Base-by-base conservation (phyloP, 78 protist genomes). In the Ministeria vibrans region DNA sequence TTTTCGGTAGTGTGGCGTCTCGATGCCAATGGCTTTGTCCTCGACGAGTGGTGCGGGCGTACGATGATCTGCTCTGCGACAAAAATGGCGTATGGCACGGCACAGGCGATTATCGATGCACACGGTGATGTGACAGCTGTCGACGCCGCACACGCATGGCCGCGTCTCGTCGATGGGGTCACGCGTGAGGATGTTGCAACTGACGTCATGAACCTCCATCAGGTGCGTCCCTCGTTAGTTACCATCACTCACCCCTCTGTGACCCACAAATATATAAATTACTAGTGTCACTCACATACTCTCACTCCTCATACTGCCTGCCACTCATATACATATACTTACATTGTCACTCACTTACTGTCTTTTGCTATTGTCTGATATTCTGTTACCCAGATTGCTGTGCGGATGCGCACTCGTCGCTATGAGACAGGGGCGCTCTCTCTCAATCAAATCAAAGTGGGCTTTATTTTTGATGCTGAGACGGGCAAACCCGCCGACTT, bases 11-110 rank as follows among this genome's bases (percentile, higher is more conserved):
- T 92, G 41, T 93, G 92, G 92, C 45, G 7, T 6, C 44, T 93
- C 43, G 64, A 86, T 34, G 79, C 80, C 27, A 77, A 80, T 0
- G 93, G 90, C 39, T 75, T 83, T 18, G 62, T 95, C 0, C 30
- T 86, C 39, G 74, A 79, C 36, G 80, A 82, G 45, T 73, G 84
- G 81, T 86, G 92, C 44, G 91, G 86, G 41, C 43, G 90, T n/a
- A 72, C 96, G 0, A 91, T 97, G 36, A 97, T 97, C 44, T 83
- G 85, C 53, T 94, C 98, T 7, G 76, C 82, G 27, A 86, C 83
- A 15, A 81, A 95, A 43, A 22, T 97, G 71, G 36, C 44, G 32
- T 83, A 83, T 23, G 87, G 73, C 28, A 15, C n/a, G 22, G 87
- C 87, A n/a, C 87, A 83, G 82, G 34, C 15, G 36, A 27, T 75